These are phyloP conservation scores for Microbotryum silenes-acaulis DNA, from an alignment of 1,284 basidiomycete genomes.

Conservation along the genomic window DNA sequence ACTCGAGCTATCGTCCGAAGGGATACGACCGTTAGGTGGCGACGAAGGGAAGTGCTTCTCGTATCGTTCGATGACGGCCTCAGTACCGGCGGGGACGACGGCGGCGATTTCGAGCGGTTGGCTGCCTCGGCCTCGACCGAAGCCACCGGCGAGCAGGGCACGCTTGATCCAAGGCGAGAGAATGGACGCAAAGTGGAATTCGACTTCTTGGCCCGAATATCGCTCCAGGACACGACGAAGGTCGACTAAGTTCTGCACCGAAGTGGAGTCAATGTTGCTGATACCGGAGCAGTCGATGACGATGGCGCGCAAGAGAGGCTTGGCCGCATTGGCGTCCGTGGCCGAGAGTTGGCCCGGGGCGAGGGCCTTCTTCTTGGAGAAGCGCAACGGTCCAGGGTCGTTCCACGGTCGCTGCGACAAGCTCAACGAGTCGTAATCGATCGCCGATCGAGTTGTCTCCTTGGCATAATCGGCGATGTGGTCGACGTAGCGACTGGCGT, in stretches of 20 bases:
- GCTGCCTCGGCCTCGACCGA: slow-evolving; percentile 50
- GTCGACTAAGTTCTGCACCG: slow-evolving; percentile 84
- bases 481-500: slow-evolving; percentile 63
- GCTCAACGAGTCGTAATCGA: slow-evolving; percentile 47
- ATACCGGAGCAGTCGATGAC: slow-evolving; percentile 86
- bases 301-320: slow-evolving; percentile 65
- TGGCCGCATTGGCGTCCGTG: slow-evolving; percentile 47
- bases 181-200: slow-evolving; percentile 83
- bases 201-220: slow-evolving; percentile 69
- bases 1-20: slow-evolving; percentile 9
- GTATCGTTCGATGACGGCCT: slow-evolving; percentile 12
- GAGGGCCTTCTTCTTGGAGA: slow-evolving; percentile 35
- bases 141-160: slow-evolving; percentile 77
- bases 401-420: slow-evolving; percentile 83
- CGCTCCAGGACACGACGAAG: slow-evolving; percentile 76
- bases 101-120: slow-evolving; percentile 59
- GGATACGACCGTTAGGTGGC: slow-evolving; percentile 5
- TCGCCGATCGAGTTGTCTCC: slow-evolving; percentile 63
- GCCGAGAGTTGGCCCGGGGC: not conserved
- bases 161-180: slow-evolving; percentile 91
- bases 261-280: slow-evolving; percentile 67
- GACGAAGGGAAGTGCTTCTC: slow-evolving; percentile 9
- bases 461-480: slow-evolving; percentile 75
- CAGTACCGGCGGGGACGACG: slow-evolving; percentile 51
- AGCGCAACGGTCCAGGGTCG: slow-evolving; percentile 54